Conservation (phyloP, 2,329 filamentous ascomycete species). For the Aureobasidium melanogenum region DNA sequence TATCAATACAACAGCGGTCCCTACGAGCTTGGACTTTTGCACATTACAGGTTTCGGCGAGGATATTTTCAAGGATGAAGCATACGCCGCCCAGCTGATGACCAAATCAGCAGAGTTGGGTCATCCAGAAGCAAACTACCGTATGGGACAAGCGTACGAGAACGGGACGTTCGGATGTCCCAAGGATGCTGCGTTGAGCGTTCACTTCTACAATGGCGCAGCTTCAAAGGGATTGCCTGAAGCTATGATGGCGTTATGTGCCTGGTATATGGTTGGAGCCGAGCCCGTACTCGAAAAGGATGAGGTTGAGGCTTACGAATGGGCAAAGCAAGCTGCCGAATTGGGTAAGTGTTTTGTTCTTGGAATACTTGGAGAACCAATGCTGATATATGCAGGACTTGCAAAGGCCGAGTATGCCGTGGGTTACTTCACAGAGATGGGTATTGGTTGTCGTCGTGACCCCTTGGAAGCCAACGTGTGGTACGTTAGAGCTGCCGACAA, state of each 20-base stretch:
- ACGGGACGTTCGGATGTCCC: slow-evolving; percentile 78
- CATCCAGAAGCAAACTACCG: slow-evolving; percentile 78
- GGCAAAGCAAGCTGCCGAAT: slow-evolving; percentile 77
- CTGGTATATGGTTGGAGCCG: slow-evolving; percentile 95
- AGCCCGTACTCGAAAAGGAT: slow-evolving; percentile 86
- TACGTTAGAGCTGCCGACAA: slow-evolving; percentile 92
- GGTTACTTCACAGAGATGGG: slow-evolving; percentile 99
- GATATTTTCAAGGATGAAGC: slow-evolving; percentile 86
- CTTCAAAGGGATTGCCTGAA: slow-evolving; percentile 69
- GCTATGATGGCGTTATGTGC: slow-evolving; percentile 99
- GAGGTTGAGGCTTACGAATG: slow-evolving; percentile 95
- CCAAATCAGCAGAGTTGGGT: slow-evolving; percentile 84
- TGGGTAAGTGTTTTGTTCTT: slow-evolving; percentile 55
- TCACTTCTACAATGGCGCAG: slow-evolving; percentile 93
- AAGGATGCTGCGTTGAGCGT: slow-evolving; percentile 87
- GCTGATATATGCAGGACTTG: slow-evolving; percentile 39
- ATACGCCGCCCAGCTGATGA: slow-evolving; percentile 90
- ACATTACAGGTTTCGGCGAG: slow-evolving; percentile 87
- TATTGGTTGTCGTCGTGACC: slow-evolving; percentile 86
- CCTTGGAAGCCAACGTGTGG: slow-evolving; percentile 96
- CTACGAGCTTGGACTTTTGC: slow-evolving; percentile 79
- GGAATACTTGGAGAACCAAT: not conserved
- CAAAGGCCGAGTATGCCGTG: slow-evolving; percentile 80
- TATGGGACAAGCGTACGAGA: slow-evolving; percentile 95
- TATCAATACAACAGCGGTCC: slow-evolving; percentile 86